Base-by-base conservation (phyloP, 192 early-diverging fungal species). In the Backusella circina region DNA sequence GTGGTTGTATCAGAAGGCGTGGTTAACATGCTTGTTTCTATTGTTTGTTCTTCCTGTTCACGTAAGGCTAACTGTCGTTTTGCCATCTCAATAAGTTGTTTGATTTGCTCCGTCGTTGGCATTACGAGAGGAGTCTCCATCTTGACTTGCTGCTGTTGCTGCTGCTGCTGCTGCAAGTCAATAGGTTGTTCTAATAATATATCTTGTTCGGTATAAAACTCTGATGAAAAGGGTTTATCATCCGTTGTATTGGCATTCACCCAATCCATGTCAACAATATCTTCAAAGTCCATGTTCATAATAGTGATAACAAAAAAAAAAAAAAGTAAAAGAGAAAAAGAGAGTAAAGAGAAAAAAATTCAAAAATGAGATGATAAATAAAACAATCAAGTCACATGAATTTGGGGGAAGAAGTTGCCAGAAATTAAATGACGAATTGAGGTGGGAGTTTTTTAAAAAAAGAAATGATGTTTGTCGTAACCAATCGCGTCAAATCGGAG, bases 31-130 rank as follows among this genome's bases (percentile, higher is more conserved):
- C 16, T 50, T n/a, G 30, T 57, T 8, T 72, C 31, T 50, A 51
- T 67, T 6, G 67, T 50, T 70, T 54, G 64, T 31, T 75, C 65
- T 31, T 75, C 65, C 28, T 78, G 71, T 73, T 78, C 72, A 23
- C 73, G 75, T 50, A 81, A 57, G 41, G 79, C 79, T 15, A 81
- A 68, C 38, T 81, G 79, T 16, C 71, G 66, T 28, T 81, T 81
- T 30, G 79, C 79, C 3, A 77, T 41, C 51, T 81, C 79, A 71
- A 81, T 81, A 6, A 81, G 72, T 31, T 77, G 79, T 26, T 76
- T 81, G 23, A 81, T 81, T 50, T 81, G 79, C 9, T 81, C 79
- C 1, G 79, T 81, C 0, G 79, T 71, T 8, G 79, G 79, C 47
- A 78, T 69, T 16, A 47, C 67, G 1, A 73, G 30, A 12, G 57